Base-by-base conservation (phyloP, 2,329 filamentous ascomycete species). In the Diplodia scrobiculata region DNA sequence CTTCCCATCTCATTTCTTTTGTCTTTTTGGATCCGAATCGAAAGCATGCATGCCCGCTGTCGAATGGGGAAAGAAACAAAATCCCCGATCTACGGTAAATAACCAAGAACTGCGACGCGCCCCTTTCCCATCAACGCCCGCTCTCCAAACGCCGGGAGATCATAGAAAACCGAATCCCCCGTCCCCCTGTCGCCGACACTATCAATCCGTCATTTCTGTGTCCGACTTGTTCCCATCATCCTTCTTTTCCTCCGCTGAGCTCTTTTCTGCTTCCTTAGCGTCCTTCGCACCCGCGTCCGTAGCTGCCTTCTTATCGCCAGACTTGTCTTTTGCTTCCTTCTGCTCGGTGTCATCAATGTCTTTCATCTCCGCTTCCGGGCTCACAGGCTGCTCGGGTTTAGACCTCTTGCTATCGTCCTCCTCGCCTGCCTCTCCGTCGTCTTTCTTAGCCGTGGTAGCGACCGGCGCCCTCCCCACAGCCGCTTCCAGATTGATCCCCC, bases 381-480 rank as follows among this genome's bases (percentile, higher is more conserved):
- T 55, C 9, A 41, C n/a, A 14, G 38, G 19, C 32, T 50, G 41
- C 19, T 54, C 69, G 58, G 66, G 67, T 50, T 68, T 64, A n/a
- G 41, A n/a, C 17, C 19, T 45, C 41, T 45, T 45, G 41, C 17
- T 5, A 10, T 45, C 17, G 10, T 45, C 17, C 59, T 67, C 50
- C 27, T 67, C 68, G 2, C 68, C 68, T n/a, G 66, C 66, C 9
- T 68, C 68, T 27, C 71, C 68, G n/a, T 65, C 68, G 2, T 67
- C 51, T 14, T 58, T 69, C 25, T 55, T 68, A 3, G 25, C 25
- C 29, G 55, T 63, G 2, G 48, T 58, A 11, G 36, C 45, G 7
- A 77, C 59, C 60, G 75, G 75, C 36, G 75, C 73, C 48, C 76
- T 71, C 19, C 76, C 76, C 5, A 78, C 70, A 0, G 76, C 76